Conservation (phyloP, 2,329 filamentous ascomycete genomes). For the Fusarium sp. region DNA sequence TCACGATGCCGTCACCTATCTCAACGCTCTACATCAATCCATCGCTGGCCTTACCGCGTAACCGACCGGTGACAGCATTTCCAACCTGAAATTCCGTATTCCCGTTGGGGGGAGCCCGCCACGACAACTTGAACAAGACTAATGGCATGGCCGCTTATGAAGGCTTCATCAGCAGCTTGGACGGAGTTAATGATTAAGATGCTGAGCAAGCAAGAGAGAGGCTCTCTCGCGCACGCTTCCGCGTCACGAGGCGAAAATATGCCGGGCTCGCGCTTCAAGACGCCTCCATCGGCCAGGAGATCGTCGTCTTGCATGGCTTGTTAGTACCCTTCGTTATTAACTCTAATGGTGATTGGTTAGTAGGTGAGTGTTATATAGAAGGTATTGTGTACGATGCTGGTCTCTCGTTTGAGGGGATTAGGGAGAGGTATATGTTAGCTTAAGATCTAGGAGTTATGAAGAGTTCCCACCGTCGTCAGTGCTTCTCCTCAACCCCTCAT, state of each 20-base stretch:
- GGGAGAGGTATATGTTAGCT: neutral
- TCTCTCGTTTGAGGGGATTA: neutral
- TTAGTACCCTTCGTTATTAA: neutral
- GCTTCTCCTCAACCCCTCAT: neutral
- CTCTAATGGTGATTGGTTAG: neutral
- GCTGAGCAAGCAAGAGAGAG: too few relatives aligned
- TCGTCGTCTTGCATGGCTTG: neutral
- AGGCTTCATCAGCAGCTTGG: too few relatives aligned
- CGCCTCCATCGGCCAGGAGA: neutral
- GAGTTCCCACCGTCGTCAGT: neutral
- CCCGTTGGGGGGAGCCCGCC: too few relatives aligned
- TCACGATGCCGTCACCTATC: too few relatives aligned
- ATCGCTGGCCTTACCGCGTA: too few relatives aligned
- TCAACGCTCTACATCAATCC: too few relatives aligned
- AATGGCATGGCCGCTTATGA: too few relatives aligned
- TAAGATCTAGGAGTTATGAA: neutral
- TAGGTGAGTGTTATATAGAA: neutral
- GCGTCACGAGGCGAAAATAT: neutral
- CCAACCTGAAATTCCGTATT: too few relatives aligned
- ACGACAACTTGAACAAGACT: too few relatives aligned
- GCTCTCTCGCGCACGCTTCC: too few relatives aligned
- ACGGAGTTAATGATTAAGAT: too few relatives aligned
- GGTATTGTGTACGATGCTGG: neutral
- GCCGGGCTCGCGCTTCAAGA: neutral
- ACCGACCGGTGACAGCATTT: too few relatives aligned